Evolutionary conservation across 331 rosid genomes (phyloP), one percentile per base, ranked within the genome.

Genomic region (Ulmus americana): DNA sequence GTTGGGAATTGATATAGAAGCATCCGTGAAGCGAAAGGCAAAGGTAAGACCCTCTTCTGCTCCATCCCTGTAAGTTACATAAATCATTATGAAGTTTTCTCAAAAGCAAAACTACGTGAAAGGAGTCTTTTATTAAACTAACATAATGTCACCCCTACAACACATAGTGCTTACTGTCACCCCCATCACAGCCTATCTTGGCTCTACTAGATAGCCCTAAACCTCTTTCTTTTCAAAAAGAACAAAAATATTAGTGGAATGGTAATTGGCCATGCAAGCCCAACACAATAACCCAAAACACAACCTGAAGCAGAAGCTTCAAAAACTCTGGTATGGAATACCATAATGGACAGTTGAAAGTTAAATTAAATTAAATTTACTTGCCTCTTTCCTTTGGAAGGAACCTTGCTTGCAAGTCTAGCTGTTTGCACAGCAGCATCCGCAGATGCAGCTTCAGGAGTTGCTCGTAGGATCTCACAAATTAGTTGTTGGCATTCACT

Each of bases 401-500:
- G 96, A 71, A 13, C 86, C 92, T 94, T 87, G 83, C 78, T 90
- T 7, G 92, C 95, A 80, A 94, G 88, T 83, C 99, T 85, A 78
- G 97, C 99, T 10, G 99, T 94, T 79, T 94, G 99, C 67, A 87
- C 95, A 43, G 96, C 96, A 81, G 99, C 97, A 82, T 94, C 97
- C 5, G 97, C 97, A 52, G 97, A 87, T 62, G 99, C 96, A 64
- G 97, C 99, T 82, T 94, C 99, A 45, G 97, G 99, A 73, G 99
- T 94, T 67, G 99, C 95, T 66, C 99, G 96, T 73, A 94, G 81
- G 75, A 94, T 84, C 81, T 94, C 99, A 75, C 99, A 94, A 76
- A 94, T 80, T 67, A 94, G 92, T 82, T 94, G 99, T 79, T 94
- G 99, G 83, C 99, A 94, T 80, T 90, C 99, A 76, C 99, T 94